Evolutionary conservation across 2,329 filamentous ascomycete species (phyloP), one percentile per base, ranked within the genome.

Genomic region (Pleoardoris graminearum): DNA sequence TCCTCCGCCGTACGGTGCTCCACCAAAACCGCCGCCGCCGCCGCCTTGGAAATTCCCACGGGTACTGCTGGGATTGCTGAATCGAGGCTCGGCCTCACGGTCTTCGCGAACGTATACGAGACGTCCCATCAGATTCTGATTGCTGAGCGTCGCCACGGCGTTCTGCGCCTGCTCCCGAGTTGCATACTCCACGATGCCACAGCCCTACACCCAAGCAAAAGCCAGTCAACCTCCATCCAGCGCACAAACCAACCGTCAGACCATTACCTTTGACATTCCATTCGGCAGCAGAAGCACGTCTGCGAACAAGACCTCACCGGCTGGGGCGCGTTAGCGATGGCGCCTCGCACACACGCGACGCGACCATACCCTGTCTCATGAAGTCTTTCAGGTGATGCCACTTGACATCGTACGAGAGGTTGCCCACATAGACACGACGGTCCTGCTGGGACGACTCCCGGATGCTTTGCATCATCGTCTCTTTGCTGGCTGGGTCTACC

Each of bases 251-350:
- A 81, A 64, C 88, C 88, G 87, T 85, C 87, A 85, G 88, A 92
- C 91, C 90, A 91, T 91, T 92, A 97, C 93, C 93, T 99, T 99
- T 90, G 93, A 97, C 94, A 99, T 99, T 92, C 94, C 94, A 85
- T 99, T 99, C 74, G 94, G 94, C 88, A 99, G 91, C 79, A 96
- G 84, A 80, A 99, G 87, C 75, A 99, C 94, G 85, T 99, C 94
- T 82, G 94, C 94, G 82, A 96, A 99, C 81, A 97, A 86, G 77
- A 99, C 94, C 79, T 97, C 93, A 85, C 94, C 94, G 82, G 94
- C 94, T 97, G 79, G 67, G 73, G 62, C 57, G 58, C 53, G 69
- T 76, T 69, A 77, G 73, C 65, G 4, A 23, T 58, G 36, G 44
- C 44, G 43, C 55, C 45, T 54, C 48, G 38, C 19, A 59, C 57